Conservation (phyloP, 441 rosid genomes). For the Populus hybrid region DNA sequence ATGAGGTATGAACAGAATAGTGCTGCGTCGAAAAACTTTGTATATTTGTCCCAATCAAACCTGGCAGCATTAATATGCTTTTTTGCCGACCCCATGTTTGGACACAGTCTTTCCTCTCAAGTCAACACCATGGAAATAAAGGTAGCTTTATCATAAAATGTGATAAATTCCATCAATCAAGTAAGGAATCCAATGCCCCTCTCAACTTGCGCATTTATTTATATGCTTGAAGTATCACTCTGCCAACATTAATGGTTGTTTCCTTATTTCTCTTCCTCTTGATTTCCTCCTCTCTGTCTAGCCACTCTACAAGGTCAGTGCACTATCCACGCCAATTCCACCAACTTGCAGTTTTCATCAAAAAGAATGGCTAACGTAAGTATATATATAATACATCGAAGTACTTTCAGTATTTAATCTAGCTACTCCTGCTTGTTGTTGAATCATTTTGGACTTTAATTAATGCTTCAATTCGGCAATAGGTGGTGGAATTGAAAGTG, state of each 20-base stretch:
- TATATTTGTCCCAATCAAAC: not conserved
- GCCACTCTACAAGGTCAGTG: not conserved
- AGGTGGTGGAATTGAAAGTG: slow-evolving; percentile 82
- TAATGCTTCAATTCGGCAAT: not conserved
- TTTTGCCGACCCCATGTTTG: not conserved
- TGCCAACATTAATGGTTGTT: not conserved
- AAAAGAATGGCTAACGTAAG: slow-evolving; percentile 42
- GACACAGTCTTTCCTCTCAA: not conserved
- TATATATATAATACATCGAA: not conserved
- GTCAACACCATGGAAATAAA: slow-evolving; percentile 26
- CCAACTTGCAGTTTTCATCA: not conserved
- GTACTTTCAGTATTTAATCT: not conserved
- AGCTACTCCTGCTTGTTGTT: not conserved
- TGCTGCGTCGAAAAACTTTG: not conserved
- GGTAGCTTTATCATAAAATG: slow-evolving; percentile 26
- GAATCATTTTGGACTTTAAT: not conserved
- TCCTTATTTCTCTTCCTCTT: not conserved
- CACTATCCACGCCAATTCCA: not conserved
- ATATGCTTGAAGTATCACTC: not conserved
- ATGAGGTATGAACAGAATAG: slow-evolving; percentile 3
- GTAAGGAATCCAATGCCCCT: slow-evolving; percentile 39
- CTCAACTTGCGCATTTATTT: not conserved
- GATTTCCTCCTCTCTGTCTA: not conserved
- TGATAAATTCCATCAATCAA: slow-evolving; percentile 24
- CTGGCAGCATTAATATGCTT: not conserved